Evolutionary conservation across 2,329 filamentous ascomycete genomes (phyloP), one percentile per base, ranked within the genome.

Genomic region (Aciculosporium take): DNA sequence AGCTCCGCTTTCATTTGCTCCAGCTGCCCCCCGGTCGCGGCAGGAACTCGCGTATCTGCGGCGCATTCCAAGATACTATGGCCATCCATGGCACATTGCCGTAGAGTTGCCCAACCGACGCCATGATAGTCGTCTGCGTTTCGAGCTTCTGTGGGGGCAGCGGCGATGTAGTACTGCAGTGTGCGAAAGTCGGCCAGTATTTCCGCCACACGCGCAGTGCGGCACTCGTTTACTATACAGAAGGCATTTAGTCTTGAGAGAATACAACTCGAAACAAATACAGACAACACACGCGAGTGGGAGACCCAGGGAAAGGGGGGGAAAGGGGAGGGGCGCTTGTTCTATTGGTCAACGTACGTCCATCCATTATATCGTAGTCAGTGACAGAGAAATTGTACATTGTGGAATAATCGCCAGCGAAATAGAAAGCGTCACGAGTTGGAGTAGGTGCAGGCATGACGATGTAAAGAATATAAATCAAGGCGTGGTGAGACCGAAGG

Each of bases 11-110:
- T 79, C 23, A 57, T 58, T 55, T 80, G 76, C 56, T 80, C 76
- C 18, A 70, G 66, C 41, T 69, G 66, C 9, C 72, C 72, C 41
- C 73, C 74, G 36, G 56, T 57, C 36, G 68, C 57, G 34, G 62
- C 59, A 4, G 75, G 74, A 10, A 79, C 74, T 40, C 64, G 66
- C 13, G 74, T 74, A 56, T 80, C 76, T 31, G 75, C 75, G 18
- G 72, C 74, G 51, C 72, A 75, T 53, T 79, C 74, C 46, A 80
- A 66, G 48, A 81, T 79, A 58, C 77, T 67, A 53, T 77, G 74
- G 6, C 76, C 76, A 50, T 80, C 76, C 32, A 76, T 53, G 39
- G 68, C 64, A 59, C 75, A 79, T 58, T 81, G 76, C 32, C 76
- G 69, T 39, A 81, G 60, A 13, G 68, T 68, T 4, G 70, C 66